phyloP scores from a whole-genome alignment of 805 yeast genomes.

The Cyberlindnera suaveolens region DNA sequence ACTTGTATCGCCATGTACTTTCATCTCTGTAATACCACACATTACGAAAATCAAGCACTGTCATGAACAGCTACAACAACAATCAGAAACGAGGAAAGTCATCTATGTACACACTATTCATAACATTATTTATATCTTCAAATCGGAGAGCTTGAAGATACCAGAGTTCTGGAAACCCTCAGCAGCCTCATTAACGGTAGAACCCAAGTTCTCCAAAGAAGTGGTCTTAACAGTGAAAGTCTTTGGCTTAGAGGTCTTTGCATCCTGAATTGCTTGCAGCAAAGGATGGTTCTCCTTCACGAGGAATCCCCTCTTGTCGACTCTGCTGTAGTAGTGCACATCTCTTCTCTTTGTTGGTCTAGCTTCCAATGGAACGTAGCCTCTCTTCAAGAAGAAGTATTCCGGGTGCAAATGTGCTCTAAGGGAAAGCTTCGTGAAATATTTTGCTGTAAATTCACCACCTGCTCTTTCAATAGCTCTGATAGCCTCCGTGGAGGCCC shows the following conservation, averaged over 20 bases:
- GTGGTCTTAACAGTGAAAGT: constrained; percentile 4
- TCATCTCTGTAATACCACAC: no score
- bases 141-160: constrained; percentile 17
- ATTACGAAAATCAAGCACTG: background rate
- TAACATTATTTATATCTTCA: constrained; percentile 11
- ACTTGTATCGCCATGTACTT: no score
- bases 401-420: constrained; percentile 75
- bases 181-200: constrained; percentile 17
- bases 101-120: background rate
- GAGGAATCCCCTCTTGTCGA: constrained; percentile 72
- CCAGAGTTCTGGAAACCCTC: constrained; percentile 20
- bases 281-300: constrained; percentile 30
- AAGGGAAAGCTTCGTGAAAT: constrained; percentile 60
- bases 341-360: constrained; percentile 82
- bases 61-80: no score
- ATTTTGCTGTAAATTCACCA: constrained; percentile 68
- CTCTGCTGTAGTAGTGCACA: constrained; percentile 68
- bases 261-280: constrained; percentile 16
- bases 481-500: constrained; percentile 73
- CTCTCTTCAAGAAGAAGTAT: constrained; percentile 59
- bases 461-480: constrained; percentile 65
- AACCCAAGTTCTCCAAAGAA: constrained; percentile 8
- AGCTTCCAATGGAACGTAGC: constrained; percentile 77
- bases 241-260: constrained; percentile 11
- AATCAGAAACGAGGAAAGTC: no score